Base-by-base conservation (phyloP, 2,329 filamentous ascomycete genomes). In the Neopestalotiopsis sp. region DNA sequence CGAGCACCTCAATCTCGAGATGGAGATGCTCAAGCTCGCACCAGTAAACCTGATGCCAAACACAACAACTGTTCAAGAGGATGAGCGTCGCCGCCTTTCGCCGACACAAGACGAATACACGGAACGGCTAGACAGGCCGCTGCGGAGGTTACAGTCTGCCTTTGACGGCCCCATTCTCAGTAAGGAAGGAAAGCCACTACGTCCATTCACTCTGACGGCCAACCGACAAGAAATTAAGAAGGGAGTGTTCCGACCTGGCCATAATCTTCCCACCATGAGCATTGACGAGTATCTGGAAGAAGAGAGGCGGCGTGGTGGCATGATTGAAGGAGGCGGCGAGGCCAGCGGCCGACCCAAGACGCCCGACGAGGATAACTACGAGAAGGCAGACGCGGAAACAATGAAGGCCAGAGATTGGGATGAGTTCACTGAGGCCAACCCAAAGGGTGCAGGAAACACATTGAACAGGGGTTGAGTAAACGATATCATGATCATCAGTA, bases 211-310 rank as follows among this genome's bases (percentile, higher is more conserved):
- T 1, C 85, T 99, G 28, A 86, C 97, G 4, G 91, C 92, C 69
- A 91, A 87, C 73, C 88, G 96, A 49, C 90, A 94, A 71, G 91
- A 94, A 70, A 81, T 97, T 69, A 89, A 91, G 70, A 86, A 91
- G 69, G 92, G 92, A 2, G 95, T 99, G 0, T 99, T 99, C 81
- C 88, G 93, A 67, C 90, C 94, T 0, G 94, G 96, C 7, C 96
- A 99, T 79, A 98, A 94, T 81, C 83, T 99, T 69, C 96, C 96
- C 0, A 98, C 96, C 3, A 98, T 99, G 96, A 93, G 90, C 1
- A 98, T 99, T 71, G 96, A 99, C 74, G 96, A 99, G 82, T 99
- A 98, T 77, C 85, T 99, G 17, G 96, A 97, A 66, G 95, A 98
- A 80, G 96, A 98, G 83, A 88, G 88, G 76, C 88, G 89, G 73